These are phyloP conservation scores for Scenedesmus sp. DNA, from an alignment of 163 green algal genomes.

Conservation along the genomic window DNA sequence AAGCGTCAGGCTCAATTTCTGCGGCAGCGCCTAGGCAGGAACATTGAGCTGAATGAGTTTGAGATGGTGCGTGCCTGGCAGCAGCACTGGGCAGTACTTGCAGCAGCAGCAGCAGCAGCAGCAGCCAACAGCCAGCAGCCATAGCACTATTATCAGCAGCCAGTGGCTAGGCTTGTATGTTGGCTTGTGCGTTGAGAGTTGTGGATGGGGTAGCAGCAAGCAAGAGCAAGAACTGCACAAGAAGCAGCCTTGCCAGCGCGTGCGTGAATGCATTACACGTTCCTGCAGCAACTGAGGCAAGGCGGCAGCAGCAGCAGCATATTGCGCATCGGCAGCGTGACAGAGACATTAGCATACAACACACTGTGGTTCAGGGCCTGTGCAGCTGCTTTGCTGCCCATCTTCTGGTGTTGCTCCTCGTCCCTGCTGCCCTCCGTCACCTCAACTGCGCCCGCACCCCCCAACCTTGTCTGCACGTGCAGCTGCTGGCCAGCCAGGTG, in stretches of 20 bases:
- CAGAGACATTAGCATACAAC: no score
- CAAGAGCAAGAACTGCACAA: background rate
- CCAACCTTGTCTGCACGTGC: background rate
- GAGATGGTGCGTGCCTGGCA: slow-evolving; percentile 63
- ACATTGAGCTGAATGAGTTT: slow-evolving; percentile 74
- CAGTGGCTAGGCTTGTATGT: no score
- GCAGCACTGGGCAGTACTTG: slow-evolving; percentile 58
- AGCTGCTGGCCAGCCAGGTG: slow-evolving; percentile 83
- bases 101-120: background rate
- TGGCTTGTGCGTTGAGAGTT: no score
- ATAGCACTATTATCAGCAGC: no score
- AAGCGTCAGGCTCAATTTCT: slow-evolving; percentile 63
- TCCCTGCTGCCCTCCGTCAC: background rate
- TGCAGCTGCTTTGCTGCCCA: background rate
- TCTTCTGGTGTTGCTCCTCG: background rate
- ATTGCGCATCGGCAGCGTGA: no score
- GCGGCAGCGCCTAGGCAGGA: slow-evolving; percentile 62
- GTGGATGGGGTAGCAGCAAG: background rate
- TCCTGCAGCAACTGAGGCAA: background rate
- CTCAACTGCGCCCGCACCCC: background rate
- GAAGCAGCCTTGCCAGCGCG: background rate
- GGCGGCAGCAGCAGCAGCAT: background rate
- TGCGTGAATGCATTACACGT: no score
- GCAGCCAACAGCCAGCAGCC: no score
- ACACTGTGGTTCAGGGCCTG: background rate